Percentiles rank a stretch among this genome's conserved stretches.
These are phyloP conservation scores for Aspergillus steynii DNA, from an alignment of 495 filamentous ascomycete species.

Conservation along the genomic window DNA sequence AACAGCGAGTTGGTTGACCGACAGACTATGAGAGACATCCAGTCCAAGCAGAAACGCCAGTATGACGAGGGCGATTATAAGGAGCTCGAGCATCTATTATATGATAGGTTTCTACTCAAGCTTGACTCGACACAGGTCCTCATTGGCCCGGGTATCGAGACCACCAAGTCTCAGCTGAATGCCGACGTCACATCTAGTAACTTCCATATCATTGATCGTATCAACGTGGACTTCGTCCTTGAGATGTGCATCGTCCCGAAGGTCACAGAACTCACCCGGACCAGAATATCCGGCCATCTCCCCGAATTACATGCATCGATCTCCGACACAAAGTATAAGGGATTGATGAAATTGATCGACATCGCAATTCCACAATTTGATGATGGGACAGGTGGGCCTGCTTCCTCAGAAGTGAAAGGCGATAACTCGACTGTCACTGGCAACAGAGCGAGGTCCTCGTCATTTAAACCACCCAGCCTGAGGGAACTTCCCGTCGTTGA, in stretches of 20 bases:
- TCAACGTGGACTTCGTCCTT: conserved; percentile 93
- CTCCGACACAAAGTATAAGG: conserved; percentile 95
- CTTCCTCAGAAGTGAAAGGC: conserved; percentile 21
- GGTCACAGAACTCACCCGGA: conserved; percentile 87
- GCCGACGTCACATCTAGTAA: conserved; percentile 66
- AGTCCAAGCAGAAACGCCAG: conserved; percentile 83
- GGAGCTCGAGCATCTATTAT: conserved; percentile 85
- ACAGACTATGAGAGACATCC: conserved; percentile 80
- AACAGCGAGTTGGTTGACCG: conserved; percentile 92
- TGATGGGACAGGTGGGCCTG: conserved; percentile 38
- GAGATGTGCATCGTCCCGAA: conserved; percentile 94
- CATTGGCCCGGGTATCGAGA: conserved; percentile 91
- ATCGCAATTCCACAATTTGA: conserved; percentile 88
- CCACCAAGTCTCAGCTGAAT: conserved; percentile 81
- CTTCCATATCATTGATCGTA: conserved; percentile 90
- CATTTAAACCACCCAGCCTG: conserved; percentile 63
- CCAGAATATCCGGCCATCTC: conserved; percentile 85
- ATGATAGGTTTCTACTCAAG: conserved; percentile 91
- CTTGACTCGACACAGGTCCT: conserved; percentile 91
- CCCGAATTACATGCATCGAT: conserved; percentile 89
- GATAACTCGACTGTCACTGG: conserved; percentile 33
- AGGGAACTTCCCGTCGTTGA: conserved; percentile 80
- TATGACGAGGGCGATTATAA: conserved; percentile 89
- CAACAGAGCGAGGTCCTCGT: conserved; percentile 53
- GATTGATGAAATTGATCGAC: conserved; percentile 91